A percentile compares a stretch with the other conserved stretches of the same genome.
phyloP scores from a whole-genome alignment of 2,329 filamentous ascomycete species.

The Fusarium floridanum region DNA sequence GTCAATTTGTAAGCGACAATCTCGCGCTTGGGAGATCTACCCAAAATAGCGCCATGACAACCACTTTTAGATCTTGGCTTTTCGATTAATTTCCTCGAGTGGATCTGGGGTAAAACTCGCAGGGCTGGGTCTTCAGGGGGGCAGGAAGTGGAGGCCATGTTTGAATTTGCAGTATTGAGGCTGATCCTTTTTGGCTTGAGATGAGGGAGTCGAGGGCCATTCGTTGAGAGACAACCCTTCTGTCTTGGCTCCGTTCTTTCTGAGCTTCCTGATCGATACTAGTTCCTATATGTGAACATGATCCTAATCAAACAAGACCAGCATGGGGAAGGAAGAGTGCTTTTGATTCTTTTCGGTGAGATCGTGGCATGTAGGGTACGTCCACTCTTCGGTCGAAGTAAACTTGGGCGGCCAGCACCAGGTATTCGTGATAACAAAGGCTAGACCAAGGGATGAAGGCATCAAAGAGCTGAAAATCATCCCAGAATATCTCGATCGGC shows the following conservation, averaged over 20 bases:
- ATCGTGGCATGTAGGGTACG: neutral
- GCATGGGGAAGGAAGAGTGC: too few relatives aligned
- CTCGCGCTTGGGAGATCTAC: neutral
- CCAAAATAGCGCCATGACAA: neutral
- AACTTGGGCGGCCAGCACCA: too few relatives aligned
- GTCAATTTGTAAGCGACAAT: neutral
- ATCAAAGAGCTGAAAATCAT: neutral
- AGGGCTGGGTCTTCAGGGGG: neutral
- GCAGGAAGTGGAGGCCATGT: neutral
- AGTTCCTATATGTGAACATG: neutral
- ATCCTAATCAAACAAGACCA: neutral
- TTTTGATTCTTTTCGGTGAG: neutral
- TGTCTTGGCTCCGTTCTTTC: neutral
- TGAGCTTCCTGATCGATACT: neutral
- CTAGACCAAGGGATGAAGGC: neutral
- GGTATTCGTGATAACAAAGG: neutral
- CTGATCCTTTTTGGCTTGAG: neutral
- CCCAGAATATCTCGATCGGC: neutral
- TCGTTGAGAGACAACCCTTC: neutral
- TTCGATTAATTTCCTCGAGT: neutral
- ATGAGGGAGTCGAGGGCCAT: neutral
- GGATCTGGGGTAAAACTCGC: neutral
- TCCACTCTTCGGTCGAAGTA: fast-evolving
- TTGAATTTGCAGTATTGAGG: neutral
- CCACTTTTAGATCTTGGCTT: slow-evolving; percentile 1